Percentiles rank a stretch among this genome's conserved stretches.
phyloP scores from a whole-genome alignment of 257 asterid genomes.

The Plantago major region DNA sequence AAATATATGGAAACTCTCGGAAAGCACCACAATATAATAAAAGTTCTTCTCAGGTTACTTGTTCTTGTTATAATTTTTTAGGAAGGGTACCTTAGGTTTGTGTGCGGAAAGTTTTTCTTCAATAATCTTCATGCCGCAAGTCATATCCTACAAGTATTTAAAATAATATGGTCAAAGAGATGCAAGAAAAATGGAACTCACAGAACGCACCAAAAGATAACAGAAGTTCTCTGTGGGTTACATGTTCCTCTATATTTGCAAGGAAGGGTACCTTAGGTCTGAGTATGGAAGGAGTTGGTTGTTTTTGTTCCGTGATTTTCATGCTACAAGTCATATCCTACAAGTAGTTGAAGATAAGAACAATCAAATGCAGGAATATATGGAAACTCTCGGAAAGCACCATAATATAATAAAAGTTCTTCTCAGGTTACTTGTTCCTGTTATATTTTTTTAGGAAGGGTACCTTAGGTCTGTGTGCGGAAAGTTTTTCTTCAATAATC shows the following conservation, averaged over 20 bases:
- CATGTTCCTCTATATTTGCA: slow-evolving; percentile 18
- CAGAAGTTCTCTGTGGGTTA: slow-evolving; percentile 18
- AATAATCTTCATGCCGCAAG: slow-evolving; percentile 39
- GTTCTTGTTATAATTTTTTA: slow-evolving; percentile 14
- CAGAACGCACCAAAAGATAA: slow-evolving; percentile 18
- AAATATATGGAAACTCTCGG: slow-evolving; percentile 16
- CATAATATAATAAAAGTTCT: slow-evolving; percentile 23
- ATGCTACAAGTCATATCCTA: slow-evolving; percentile 53
- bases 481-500: slow-evolving; percentile 30
- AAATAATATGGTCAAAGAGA: no score
- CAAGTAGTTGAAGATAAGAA: slow-evolving; percentile 25
- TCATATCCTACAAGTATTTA: slow-evolving; percentile 45
- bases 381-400: slow-evolving; percentile 14
- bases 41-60: slow-evolving; percentile 18
- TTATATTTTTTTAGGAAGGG: slow-evolving; percentile 18
- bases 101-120: slow-evolving; percentile 32
- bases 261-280: slow-evolving; percentile 39
- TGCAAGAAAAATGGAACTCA: slow-evolving; percentile 18
- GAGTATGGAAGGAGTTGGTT: slow-evolving; percentile 29
- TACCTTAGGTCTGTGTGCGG: slow-evolving; percentile 42
- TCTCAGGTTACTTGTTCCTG: slow-evolving; percentile 12
- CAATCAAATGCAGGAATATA: slow-evolving; percentile 21
- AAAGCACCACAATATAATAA: slow-evolving; percentile 18
- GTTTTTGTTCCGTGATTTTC: slow-evolving; percentile 34
- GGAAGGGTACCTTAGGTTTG: slow-evolving; percentile 39